Evolutionary conservation across 345 rosid species (phyloP).

Genomic region (Moricandia moricandioides): DNA sequence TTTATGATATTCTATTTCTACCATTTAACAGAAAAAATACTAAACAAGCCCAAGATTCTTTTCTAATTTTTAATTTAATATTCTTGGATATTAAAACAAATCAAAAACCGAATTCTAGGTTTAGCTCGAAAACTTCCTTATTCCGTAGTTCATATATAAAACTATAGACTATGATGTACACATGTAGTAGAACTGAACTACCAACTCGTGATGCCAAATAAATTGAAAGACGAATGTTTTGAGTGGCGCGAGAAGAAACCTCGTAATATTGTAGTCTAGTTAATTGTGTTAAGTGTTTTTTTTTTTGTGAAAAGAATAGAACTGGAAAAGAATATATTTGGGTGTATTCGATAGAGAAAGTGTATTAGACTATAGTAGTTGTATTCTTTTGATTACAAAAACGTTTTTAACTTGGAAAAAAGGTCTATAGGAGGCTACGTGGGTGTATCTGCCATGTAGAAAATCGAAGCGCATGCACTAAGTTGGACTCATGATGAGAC

Average conservation of each 20-base stretch:
- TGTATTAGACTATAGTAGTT: not conserved
- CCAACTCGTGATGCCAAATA: not conserved
- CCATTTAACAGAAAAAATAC: too few species aligned
- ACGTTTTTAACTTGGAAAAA: not conserved
- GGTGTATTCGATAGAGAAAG: conserved; percentile 21
- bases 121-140: not conserved
- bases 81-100: not conserved
- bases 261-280: conserved; percentile 15
- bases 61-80: not conserved
- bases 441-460: conserved; percentile 37
- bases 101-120: not conserved
- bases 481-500: conserved; percentile 44
- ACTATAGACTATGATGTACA: not conserved
- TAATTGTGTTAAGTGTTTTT: conserved; percentile 2
- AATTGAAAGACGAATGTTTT: not conserved
- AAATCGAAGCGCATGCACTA: conserved; percentile 46
- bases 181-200: not conserved
- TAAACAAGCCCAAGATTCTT: not conserved
- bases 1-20: too few species aligned
- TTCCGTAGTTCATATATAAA: not conserved
- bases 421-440: conserved; percentile 18
- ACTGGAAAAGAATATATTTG: conserved; percentile 7
- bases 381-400: not conserved
- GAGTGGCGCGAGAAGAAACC: conserved; percentile 38
- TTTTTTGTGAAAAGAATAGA: conserved; percentile 28